Conservation (phyloP, 2,329 filamentous ascomycete species). For the Talaromyces islandicus region DNA sequence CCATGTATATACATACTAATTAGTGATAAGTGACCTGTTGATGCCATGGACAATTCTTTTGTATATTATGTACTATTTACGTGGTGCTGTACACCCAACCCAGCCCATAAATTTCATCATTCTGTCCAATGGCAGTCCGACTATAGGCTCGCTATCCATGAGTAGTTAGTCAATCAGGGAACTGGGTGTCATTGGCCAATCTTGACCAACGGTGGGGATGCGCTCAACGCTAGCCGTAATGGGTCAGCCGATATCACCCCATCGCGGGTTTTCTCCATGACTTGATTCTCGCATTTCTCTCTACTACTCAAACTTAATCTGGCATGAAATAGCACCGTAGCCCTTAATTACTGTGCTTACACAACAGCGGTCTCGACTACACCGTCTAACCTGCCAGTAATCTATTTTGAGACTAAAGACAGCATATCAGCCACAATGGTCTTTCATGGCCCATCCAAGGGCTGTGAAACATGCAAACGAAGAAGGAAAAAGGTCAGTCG, state of each 20-base stretch:
- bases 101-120: background rate
- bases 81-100: background rate
- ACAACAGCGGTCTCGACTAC: background rate
- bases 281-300: background rate
- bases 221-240: background rate
- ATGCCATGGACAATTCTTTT: background rate
- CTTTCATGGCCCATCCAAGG: conserved; percentile 2
- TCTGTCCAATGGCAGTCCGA: background rate
- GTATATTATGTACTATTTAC: background rate
- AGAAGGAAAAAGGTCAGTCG: conserved; percentile 6
- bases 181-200: too few species aligned
- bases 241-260: background rate
- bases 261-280: background rate
- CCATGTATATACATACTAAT: too few species aligned
- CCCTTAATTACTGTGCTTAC: background rate
- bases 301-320: background rate
- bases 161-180: too few species aligned
- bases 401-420: background rate
- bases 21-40: background rate
- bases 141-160: background rate
- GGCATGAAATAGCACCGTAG: background rate
- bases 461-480: conserved; percentile 6
- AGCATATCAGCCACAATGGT: background rate
- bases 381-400: background rate
- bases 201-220: background rate